These are phyloP conservation scores for Penicillium tannophilum DNA, from an alignment of 495 filamentous ascomycete genomes.

Conservation along the genomic window DNA sequence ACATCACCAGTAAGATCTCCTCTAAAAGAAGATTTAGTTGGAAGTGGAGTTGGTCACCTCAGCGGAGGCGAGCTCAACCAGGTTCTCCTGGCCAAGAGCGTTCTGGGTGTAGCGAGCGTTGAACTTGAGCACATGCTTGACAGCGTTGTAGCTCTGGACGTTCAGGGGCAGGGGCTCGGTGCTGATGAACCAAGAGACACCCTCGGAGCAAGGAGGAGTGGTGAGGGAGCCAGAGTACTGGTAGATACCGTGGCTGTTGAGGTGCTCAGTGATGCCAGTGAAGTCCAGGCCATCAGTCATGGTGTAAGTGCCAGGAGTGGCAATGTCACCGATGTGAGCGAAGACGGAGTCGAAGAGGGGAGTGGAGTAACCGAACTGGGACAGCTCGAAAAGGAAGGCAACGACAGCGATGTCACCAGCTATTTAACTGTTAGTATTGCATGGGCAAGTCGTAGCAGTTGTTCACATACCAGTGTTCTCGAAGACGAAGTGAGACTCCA, in stretches of 20 bases:
- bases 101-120: slow-evolving; percentile 67
- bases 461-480: slow-evolving; percentile 43
- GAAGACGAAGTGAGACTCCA: slow-evolving; percentile 71
- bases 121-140: slow-evolving; percentile 63
- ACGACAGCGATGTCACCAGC: slow-evolving; percentile 55
- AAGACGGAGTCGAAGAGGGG: slow-evolving; percentile 58
- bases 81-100: slow-evolving; percentile 52
- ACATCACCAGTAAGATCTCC: background rate
- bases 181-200: slow-evolving; percentile 59
- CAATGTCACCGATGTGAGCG: slow-evolving; percentile 52
- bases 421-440: slow-evolving; percentile 16
- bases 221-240: slow-evolving; percentile 66
- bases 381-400: slow-evolving; percentile 61
- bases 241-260: slow-evolving; percentile 53
- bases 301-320: slow-evolving; percentile 54
- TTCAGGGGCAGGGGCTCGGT: slow-evolving; percentile 53
- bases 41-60: slow-evolving; percentile 3
- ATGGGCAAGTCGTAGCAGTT: background rate
- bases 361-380: slow-evolving; percentile 40
- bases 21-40: slow-evolving; percentile 5
- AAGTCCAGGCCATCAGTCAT: slow-evolving; percentile 60
- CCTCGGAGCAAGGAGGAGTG: slow-evolving; percentile 68
- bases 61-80: slow-evolving; percentile 42
- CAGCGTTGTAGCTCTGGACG: slow-evolving; percentile 53
- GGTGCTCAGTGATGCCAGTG: slow-evolving; percentile 49